These are phyloP conservation scores for Penicillium manginii DNA, from an alignment of 495 filamentous ascomycete species.

Conservation along the genomic window DNA sequence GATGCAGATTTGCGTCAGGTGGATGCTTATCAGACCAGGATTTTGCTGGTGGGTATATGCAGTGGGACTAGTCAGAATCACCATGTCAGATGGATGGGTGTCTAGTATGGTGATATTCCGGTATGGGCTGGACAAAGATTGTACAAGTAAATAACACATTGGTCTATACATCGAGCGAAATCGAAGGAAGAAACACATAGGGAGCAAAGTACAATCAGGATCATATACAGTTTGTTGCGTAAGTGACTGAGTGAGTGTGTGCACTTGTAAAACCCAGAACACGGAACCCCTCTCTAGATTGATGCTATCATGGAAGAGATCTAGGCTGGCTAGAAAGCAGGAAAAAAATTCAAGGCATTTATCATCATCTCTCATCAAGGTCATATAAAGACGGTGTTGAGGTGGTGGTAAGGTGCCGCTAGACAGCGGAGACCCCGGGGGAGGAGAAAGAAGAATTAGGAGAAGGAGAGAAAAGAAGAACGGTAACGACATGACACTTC, in stretches of 20 bases:
- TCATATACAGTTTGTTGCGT: neutral
- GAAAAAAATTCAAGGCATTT: constrained; percentile 45
- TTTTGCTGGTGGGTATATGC: neutral
- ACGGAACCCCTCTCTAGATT: constrained; percentile 36
- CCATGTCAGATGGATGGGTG: neutral
- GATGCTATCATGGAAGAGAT: constrained; percentile 43
- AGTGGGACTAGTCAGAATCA: neutral
- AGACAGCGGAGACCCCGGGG: constrained; percentile 20
- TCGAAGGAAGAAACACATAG: neutral
- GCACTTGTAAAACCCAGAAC: constrained; percentile 21
- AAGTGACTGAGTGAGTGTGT: constrained; percentile 12
- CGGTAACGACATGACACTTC: constrained; percentile 16
- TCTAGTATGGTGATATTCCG: constrained; percentile 1
- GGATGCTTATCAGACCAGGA: neutral
- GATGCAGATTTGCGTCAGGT: constrained; percentile 2
- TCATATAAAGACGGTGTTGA: constrained; percentile 55
- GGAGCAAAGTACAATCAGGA: neutral
- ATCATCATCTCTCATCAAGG: constrained; percentile 60
- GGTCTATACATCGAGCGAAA: neutral
- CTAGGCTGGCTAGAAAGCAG: constrained; percentile 47
- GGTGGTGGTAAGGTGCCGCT: constrained; percentile 51
- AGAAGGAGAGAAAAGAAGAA: constrained; percentile 18
- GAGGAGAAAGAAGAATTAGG: constrained; percentile 10
- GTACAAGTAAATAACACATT: constrained; percentile 1
- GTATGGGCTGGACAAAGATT: neutral